phyloP scores from a whole-genome alignment of 768 basidiomycete genomes.

The Lanmaoa rubissima region DNA sequence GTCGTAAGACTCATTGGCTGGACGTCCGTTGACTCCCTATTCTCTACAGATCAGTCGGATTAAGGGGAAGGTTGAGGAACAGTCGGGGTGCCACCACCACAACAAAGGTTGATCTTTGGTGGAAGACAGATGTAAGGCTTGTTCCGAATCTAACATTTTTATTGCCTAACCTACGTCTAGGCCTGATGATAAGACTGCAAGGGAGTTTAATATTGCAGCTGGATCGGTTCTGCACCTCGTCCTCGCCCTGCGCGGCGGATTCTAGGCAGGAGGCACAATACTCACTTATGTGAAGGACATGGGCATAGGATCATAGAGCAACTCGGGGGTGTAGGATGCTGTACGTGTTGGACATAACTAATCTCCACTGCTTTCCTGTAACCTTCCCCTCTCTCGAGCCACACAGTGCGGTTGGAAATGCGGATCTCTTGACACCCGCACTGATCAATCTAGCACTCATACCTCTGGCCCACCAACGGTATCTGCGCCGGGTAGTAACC shows the following conservation, averaged over 20 bases:
- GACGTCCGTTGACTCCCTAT: neutral
- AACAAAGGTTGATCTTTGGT: slow-evolving; percentile 90
- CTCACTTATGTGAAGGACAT: slow-evolving; percentile 16
- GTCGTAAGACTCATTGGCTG: slow-evolving; percentile 13
- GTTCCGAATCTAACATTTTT: neutral
- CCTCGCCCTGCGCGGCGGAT: slow-evolving; percentile 90
- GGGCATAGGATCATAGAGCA: slow-evolving; percentile 26
- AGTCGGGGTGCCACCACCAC: slow-evolving; percentile 96
- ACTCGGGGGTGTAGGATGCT: neutral
- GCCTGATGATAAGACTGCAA: slow-evolving; percentile 88
- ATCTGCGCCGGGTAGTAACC: slow-evolving; percentile 84
- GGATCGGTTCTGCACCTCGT: slow-evolving; percentile 93
- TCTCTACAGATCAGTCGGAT: slow-evolving; percentile 76
- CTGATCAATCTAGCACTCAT: slow-evolving; percentile 14
- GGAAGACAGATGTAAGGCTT: slow-evolving; percentile 86
- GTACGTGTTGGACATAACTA: slow-evolving; percentile 17
- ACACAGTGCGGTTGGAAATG: slow-evolving; percentile 1
- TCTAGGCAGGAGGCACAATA: slow-evolving; percentile 32
- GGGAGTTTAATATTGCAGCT: slow-evolving; percentile 77
- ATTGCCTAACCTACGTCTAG: slow-evolving; percentile 39
- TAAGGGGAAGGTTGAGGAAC: slow-evolving; percentile 98
- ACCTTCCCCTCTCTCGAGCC: neutral
- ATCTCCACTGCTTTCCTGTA: slow-evolving; percentile 20
- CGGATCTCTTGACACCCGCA: neutral
- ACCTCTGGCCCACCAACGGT: slow-evolving; percentile 57